A percentile compares a stretch with the other conserved stretches of the same genome.
phyloP scores from a whole-genome alignment of 768 basidiomycete species.

The Phanerodontia chrysosporium region DNA sequence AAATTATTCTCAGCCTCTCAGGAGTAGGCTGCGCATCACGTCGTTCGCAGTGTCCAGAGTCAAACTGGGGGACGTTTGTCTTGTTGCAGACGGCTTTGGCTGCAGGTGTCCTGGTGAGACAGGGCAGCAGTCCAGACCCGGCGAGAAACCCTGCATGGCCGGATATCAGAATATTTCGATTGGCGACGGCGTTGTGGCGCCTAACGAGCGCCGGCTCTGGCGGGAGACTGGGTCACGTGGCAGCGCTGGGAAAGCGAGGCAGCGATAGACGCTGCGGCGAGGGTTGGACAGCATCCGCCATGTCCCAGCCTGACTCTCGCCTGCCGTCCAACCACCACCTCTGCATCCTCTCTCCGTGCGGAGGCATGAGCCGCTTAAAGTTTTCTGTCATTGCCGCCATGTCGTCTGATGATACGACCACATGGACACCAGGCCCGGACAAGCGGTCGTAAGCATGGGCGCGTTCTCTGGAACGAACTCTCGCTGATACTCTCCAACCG shows the following conservation, averaged over 20 bases:
- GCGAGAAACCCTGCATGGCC: no score
- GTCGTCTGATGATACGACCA: slow-evolving; percentile 2
- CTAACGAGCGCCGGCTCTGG: background rate
- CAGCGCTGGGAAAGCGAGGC: no score
- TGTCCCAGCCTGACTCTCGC: background rate
- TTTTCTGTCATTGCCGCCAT: background rate
- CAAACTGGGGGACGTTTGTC: no score
- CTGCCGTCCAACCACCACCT: background rate
- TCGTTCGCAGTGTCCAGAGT: no score
- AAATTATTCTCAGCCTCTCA: no score
- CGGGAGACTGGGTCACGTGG: background rate
- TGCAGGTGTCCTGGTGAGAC: no score
- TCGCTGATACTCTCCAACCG: background rate
- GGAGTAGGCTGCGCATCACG: no score
- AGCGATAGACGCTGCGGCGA: background rate
- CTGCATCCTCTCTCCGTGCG: background rate
- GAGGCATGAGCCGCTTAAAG: background rate
- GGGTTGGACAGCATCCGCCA: background rate
- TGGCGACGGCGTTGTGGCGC: background rate
- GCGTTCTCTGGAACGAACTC: background rate
- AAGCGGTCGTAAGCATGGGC: background rate
- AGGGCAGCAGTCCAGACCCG: no score
- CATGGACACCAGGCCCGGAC: background rate
- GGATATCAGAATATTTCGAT: background rate
- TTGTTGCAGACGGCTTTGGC: no score